Conservation (phyloP, 2,329 filamentous ascomycete species). For the Pestalotiopsis sp. region DNA sequence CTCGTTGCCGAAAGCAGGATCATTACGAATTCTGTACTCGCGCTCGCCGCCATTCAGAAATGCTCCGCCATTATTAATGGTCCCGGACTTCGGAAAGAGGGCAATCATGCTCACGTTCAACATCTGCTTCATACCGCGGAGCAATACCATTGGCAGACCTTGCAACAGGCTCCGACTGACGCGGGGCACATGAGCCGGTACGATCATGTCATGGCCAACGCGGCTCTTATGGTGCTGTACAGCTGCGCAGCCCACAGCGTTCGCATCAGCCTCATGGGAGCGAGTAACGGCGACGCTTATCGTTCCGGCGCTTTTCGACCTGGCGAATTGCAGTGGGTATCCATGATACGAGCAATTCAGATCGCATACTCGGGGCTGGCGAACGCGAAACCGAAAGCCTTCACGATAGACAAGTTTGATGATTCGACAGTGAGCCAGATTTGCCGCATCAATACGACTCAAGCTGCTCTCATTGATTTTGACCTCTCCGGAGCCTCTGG, state of each 20-base stretch:
- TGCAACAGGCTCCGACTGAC: not conserved
- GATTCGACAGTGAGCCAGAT: not conserved
- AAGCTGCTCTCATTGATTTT: not conserved
- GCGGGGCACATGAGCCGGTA: not conserved
- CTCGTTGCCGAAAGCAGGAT: not conserved
- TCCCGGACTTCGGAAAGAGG: not conserved
- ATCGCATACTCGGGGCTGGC: not conserved
- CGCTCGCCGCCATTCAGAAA: not conserved
- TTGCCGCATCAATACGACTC: no score
- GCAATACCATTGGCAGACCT: not conserved
- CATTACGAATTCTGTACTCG: not conserved
- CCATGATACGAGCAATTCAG: not conserved
- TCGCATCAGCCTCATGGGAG: not conserved
- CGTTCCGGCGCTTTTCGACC: not conserved
- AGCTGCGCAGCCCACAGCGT: not conserved
- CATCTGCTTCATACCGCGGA: not conserved
- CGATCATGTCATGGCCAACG: conserved; percentile 3
- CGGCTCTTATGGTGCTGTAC: not conserved
- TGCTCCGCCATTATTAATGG: not conserved
- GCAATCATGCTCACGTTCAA: not conserved
- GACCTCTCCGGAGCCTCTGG: not conserved
- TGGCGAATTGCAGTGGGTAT: not conserved
- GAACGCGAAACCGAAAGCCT: not conserved
- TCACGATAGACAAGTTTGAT: not conserved
- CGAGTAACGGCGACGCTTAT: not conserved